Base-by-base conservation (phyloP, 352 stramenopile species). In the Phytophthora boehmeriae region DNA sequence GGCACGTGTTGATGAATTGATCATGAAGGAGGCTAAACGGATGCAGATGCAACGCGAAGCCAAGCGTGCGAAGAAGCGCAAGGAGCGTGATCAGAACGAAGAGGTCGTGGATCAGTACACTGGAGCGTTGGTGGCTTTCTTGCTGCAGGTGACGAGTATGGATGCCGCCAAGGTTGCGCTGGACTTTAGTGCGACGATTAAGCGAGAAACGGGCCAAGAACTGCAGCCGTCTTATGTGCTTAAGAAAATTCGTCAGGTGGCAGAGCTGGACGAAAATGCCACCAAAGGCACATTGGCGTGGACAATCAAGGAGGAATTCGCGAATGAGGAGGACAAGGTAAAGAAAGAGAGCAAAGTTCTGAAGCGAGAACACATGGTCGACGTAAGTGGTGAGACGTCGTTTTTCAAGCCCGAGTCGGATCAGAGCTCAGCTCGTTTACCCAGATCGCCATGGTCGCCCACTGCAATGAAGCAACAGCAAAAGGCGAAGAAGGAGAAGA, bases 11-110 rank as follows among this genome's bases (percentile, higher is more conserved):
- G 85, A 95, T 51, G 84, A 93, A 9, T 63, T 92, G 25, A 95
- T 95, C 58, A 93, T 95, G 86, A 93, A 92, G 35, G 87, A 96
- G 45, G 87, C 87, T 9, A 93, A 93, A 59, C 80, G 81, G 5
- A 94, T 96, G 85, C 85, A 96, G 45, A 82, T 70, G 5, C 83
- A 92, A 36, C 83, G 86, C 6, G 84, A 93, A 68, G 78, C 78
- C 20, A 93, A 93, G 63, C 83, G 87, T 16, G 63, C 73, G 11
- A 94, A 92, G 52, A 94, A 94, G 58, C 83, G 86, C 45, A 90
- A 92, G 54, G 68, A 93, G 13, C 72, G 77, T 19, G 73, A 90
- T 45, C 70, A 86, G 36, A 84, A 89, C 27, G 82, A 93, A 22
- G 80, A 89, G 2, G 70, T 75, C 4, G 76, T 94, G 35, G 82